Evolutionary conservation across 495 filamentous ascomycete species (phyloP), one percentile per base, ranked within the genome.

Genomic region (Xylaria intraflava): DNA sequence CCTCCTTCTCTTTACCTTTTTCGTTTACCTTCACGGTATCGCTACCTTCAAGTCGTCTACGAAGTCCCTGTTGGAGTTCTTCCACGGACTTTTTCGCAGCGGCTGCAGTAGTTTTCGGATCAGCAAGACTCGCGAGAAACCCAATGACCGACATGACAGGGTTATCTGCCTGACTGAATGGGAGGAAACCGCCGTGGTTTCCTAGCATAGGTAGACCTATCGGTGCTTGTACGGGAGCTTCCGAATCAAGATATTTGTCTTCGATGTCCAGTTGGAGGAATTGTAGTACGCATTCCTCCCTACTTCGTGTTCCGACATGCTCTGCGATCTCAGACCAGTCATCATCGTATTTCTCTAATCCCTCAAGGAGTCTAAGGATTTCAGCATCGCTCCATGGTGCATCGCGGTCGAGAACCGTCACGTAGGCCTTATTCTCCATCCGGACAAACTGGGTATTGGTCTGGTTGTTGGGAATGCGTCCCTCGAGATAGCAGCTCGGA

Each of bases 241-340:
- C 80, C 12, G 88, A 82, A 45, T 93, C 88, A 9, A 92, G 72
- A 56, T 92, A 95, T 57, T 90, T 89, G 68, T 92, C 89, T 64
- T 92, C 89, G 53, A 95, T 93, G 47, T 91, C 89, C 23, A 92
- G 72, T 62, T 94, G 88, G 56, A 98, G 72, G 76, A 98, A 98
- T 65, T 95, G 91, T 61, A 96, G 74, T 23, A 96, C 90, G 69
- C 93, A 98, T 72, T 98, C 89, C 71, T 98, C 93, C 33, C 88
- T 79, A n/a, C 89, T 95, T 40, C 90, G 81, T 2, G 88, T 90
- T 29, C 87, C 87, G 24, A 98, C 93, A 61, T 95, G 86, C 53
- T 89, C 89, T 0, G 93, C 82, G 52, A 98, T 90, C 58, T 86
- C 81, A 48, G 88, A 86, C 93, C 93, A 98, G 70, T 96, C 86